These are phyloP conservation scores for Zygotorulaspora mrakii DNA, from an alignment of 1,139 yeast genomes.

Conservation along the genomic window DNA sequence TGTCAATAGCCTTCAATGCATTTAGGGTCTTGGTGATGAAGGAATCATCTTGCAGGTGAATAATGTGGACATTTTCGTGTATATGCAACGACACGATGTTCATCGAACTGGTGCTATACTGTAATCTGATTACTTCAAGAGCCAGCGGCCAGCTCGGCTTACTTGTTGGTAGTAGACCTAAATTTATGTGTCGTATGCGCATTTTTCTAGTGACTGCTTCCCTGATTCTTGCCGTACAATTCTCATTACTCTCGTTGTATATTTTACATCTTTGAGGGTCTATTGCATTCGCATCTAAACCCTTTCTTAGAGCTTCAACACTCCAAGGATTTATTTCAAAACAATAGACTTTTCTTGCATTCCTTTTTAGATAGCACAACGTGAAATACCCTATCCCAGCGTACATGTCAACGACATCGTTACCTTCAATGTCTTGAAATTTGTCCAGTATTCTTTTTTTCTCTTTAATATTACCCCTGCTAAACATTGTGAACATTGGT, in stretches of 20 bases:
- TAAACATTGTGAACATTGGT: slow-evolving; percentile 81
- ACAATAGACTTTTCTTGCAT: slow-evolving; percentile 55
- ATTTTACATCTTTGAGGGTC: slow-evolving; percentile 31
- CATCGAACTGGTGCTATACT: slow-evolving; percentile 14
- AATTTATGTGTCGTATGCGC: slow-evolving; percentile 58
- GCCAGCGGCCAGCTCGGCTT: slow-evolving; percentile 57
- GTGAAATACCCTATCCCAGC: slow-evolving; percentile 88
- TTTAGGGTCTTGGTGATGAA: slow-evolving; percentile 15
- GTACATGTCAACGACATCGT: slow-evolving; percentile 63
- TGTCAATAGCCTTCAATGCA: slow-evolving; percentile 10
- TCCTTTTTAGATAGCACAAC: slow-evolving; percentile 56
- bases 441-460: slow-evolving; percentile 57
- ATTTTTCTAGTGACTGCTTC: slow-evolving; percentile 18
- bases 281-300: slow-evolving; percentile 48
- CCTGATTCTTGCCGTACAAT: slow-evolving; percentile 44
- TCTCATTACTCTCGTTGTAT: slow-evolving; percentile 57
- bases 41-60: slow-evolving; percentile 38
- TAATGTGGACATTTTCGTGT: slow-evolving; percentile 66
- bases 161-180: slow-evolving; percentile 75
- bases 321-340: slow-evolving; percentile 92
- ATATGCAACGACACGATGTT: slow-evolving; percentile 49
- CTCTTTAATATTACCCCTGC: slow-evolving; percentile 84
- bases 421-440: slow-evolving; percentile 39
- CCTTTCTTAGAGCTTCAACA: slow-evolving; percentile 61
- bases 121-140: slow-evolving; percentile 27